phyloP scores from a whole-genome alignment of 2,329 filamentous ascomycete species.

The Berkeleyomyces rouxiae region DNA sequence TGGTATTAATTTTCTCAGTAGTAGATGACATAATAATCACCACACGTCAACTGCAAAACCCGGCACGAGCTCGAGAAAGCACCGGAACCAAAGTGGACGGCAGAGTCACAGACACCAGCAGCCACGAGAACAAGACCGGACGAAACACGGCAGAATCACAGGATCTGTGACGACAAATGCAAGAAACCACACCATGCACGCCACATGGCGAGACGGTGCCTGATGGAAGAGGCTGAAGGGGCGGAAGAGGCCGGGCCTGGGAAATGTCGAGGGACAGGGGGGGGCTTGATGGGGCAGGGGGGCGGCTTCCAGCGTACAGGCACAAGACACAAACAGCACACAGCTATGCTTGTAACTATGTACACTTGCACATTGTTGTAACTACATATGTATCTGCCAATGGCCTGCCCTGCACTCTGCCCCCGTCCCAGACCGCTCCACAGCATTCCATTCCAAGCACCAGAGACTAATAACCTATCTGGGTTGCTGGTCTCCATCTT shows the following conservation, averaged over 20 bases:
- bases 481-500: background rate
- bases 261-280: background rate
- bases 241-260: background rate
- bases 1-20: background rate
- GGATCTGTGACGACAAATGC: slow-evolving; percentile 3
- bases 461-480: background rate
- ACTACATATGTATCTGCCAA: no score
- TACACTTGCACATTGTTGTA: no score
- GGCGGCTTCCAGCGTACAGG: no score
- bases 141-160: background rate
- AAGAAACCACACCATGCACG: slow-evolving; percentile 1
- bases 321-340: no score
- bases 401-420: background rate
- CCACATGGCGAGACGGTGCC: background rate
- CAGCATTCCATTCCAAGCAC: background rate
- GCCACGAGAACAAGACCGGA: background rate
- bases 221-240: background rate
- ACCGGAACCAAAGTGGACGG: background rate
- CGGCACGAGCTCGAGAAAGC: background rate
- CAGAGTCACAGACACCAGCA: background rate
- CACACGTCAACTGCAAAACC: background rate
- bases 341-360: no score
- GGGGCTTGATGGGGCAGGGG: background rate
- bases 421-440: background rate
- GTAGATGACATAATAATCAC: background rate